Percentiles rank a stretch among this genome's conserved stretches.
Evolutionary conservation across 805 yeast genomes (phyloP).

Genomic region (Spathaspora girioi): DNA sequence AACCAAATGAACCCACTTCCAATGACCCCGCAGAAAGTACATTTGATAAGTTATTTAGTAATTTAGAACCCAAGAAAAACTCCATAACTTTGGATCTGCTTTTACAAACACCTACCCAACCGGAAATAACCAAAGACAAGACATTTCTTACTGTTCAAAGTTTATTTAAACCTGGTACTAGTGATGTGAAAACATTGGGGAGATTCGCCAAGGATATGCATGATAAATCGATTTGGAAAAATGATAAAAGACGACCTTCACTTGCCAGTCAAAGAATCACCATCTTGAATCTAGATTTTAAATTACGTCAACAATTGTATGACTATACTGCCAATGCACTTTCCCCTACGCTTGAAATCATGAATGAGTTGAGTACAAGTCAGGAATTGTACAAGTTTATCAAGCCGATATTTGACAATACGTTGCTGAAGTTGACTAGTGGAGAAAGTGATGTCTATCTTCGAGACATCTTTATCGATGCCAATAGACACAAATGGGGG

Average conservation of each 20-base stretch:
- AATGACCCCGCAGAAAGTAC: too few species aligned
- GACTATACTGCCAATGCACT: slow-evolving; percentile 13
- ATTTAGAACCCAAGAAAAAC: too few species aligned
- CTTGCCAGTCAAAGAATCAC: background rate
- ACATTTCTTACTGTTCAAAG: too few species aligned
- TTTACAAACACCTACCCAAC: too few species aligned
- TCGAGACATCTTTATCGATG: slow-evolving; percentile 1
- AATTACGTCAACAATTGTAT: slow-evolving; percentile 11
- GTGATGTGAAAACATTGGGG: too few species aligned
- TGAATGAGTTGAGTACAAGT: slow-evolving; percentile 10
- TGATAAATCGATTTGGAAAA: background rate
- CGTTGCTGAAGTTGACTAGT: slow-evolving; percentile 12
- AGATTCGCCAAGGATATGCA: slow-evolving; percentile 7
- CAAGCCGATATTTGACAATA: slow-evolving; percentile 14
- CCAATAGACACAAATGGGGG: background rate
- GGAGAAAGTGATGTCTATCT: slow-evolving; percentile 7
- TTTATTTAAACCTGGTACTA: too few species aligned
- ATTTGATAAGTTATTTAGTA: too few species aligned
- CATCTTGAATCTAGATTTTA: background rate
- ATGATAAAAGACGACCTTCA: too few species aligned
- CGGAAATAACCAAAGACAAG: too few species aligned
- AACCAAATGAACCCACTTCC: too few species aligned
- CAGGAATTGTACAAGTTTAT: slow-evolving; percentile 1
- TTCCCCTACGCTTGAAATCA: slow-evolving; percentile 19
- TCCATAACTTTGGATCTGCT: too few species aligned